Percentiles rank a stretch among this genome's conserved stretches.
These are phyloP conservation scores for Bruguiera parviflora DNA, from an alignment of 345 rosid species.

Conservation along the genomic window DNA sequence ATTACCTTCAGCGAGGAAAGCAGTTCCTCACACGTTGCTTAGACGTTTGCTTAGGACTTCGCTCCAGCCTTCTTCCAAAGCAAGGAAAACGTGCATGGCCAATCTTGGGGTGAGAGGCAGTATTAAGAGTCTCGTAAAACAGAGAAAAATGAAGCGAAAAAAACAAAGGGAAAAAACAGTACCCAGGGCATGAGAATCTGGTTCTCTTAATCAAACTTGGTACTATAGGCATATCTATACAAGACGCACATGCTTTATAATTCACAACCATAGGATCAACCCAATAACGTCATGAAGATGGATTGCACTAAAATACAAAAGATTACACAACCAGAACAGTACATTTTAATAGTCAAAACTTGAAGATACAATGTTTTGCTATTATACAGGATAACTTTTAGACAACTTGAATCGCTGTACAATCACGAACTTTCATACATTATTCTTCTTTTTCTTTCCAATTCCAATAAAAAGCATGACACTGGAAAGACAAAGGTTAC, in stretches of 20 bases:
- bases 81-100: too few relatives aligned
- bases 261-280: neutral
- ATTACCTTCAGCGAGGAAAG: too few relatives aligned
- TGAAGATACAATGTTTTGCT: neutral
- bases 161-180: too few relatives aligned
- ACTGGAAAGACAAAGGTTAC: constrained; percentile 4
- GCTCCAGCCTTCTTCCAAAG: too few relatives aligned
- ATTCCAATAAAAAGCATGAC: constrained; percentile 17
- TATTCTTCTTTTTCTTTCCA: neutral
- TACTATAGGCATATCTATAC: neutral
- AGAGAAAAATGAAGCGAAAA: too few relatives aligned
- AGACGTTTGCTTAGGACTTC: too few relatives aligned
- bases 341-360: constrained; percentile 2
- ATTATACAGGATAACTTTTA: constrained; percentile 5
- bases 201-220: too few relatives aligned
- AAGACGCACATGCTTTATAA: too few relatives aligned
- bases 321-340: neutral
- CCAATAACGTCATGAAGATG: neutral
- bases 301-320: neutral
- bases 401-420: constrained; percentile 9
- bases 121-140: neutral
- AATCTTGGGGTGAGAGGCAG: too few relatives aligned
- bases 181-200: too few relatives aligned
- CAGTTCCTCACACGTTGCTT: too few relatives aligned
- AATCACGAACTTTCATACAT: neutral